Evolutionary conservation across 2,329 filamentous ascomycete genomes (phyloP), one percentile per base, ranked within the genome.

Genomic region (Sporothrix sp.): DNA sequence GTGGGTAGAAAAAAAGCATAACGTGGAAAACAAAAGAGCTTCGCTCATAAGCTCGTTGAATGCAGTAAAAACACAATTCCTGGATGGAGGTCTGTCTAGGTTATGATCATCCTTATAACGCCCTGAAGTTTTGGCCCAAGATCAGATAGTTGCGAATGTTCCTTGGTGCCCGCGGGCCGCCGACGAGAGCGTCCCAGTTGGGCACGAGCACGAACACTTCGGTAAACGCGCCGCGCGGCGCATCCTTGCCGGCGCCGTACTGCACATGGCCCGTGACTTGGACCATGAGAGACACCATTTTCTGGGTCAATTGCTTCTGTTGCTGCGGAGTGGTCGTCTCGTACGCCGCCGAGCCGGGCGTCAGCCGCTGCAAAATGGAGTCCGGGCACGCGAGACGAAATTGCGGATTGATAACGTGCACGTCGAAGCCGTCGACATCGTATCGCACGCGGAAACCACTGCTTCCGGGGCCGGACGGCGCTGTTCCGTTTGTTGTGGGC

Each of bases 181-280:
- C 70, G 0, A 72, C 67, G 10, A 57, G 28, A 3, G 48, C 56
- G 56, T 82, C 77, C 77, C 80, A 76, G 66, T 87, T 87, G 7
- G 89, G 87, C 33, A 91, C 85, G 50, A 95, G 71, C 21, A 94
- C 77, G 63, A 95, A 84, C 1, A 77, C 83, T 65, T 95, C 89
- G 60, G 81, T 84, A 64, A 95, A 95, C 32, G 79, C 80, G 58
- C 80, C 79, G 64, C 79, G 75, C 13, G 76, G 76, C 13, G 78
- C 76, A 27, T 82, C 78, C 58, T 74, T 74, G 52, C 73, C 75
- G 53, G 79, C 76, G 44, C 82, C 82, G 61, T 85, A 84, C 56
- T 80, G 76, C 33, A 94, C 80, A 55, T 72, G 78, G 5, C 88
- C 88, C 60, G 79, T 85, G 48, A 88, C 80, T 52, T 82, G 76